These are phyloP conservation scores for Babesia ovata DNA, from an alignment of 169 alveolate species.

Conservation along the genomic window DNA sequence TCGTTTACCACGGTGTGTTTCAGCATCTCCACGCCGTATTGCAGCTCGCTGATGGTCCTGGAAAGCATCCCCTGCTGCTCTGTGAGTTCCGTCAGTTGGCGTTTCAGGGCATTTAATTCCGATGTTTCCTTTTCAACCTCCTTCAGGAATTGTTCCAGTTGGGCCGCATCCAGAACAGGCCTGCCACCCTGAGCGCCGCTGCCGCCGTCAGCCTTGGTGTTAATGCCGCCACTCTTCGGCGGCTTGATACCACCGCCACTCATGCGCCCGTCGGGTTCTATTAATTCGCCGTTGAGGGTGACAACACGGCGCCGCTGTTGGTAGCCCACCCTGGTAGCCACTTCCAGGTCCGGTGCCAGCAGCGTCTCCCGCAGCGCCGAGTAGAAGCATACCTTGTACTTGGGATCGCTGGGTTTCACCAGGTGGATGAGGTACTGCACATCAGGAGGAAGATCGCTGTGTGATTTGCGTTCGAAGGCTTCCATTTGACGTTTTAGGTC, in stretches of 20 bases:
- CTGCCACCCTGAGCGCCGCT: neutral
- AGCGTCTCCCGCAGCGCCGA: conserved; percentile 90
- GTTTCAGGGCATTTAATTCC: conserved; percentile 14
- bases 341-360: conserved; percentile 85
- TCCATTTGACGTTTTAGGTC: conserved; percentile 63
- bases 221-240: conserved; percentile 38
- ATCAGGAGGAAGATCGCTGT: conserved; percentile 57
- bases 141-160: conserved; percentile 14
- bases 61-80: neutral
- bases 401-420: conserved; percentile 77
- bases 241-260: conserved; percentile 84
- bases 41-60: conserved; percentile 15
- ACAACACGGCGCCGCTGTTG: conserved; percentile 88
- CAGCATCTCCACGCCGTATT: conserved; percentile 25
- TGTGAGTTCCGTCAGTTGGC: conserved; percentile 6
- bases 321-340: conserved; percentile 87
- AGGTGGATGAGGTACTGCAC: conserved; percentile 86
- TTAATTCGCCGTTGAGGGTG: conserved; percentile 90
- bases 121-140: conserved; percentile 1
- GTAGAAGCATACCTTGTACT: conserved; percentile 83
- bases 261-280: conserved; percentile 93
- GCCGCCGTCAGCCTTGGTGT: conserved; percentile 3
- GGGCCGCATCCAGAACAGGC: neutral
- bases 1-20: conserved; percentile 33
- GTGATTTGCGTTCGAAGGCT: conserved; percentile 55